Evolutionary conservation across 2,329 filamentous ascomycete species (phyloP).

Genomic region (Neonectria magnoliae): DNA sequence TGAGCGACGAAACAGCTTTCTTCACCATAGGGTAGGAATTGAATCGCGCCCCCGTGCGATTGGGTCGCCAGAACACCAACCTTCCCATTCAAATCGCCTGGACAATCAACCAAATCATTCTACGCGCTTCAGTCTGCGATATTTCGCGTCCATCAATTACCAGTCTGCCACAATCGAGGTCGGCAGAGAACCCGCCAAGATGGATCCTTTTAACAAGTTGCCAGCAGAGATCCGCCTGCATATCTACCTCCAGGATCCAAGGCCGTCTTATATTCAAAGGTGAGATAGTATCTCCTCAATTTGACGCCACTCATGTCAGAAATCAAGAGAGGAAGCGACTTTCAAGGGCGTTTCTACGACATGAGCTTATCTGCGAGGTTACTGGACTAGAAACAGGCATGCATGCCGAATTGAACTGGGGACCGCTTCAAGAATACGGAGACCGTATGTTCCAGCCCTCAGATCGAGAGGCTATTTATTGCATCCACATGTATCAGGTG

Average conservation of each 20-base stretch:
- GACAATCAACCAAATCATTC: background rate
- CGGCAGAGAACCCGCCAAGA: background rate
- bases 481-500: conserved; percentile 20
- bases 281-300: background rate
- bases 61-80: background rate
- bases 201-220: conserved; percentile 22
- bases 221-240: conserved; percentile 15
- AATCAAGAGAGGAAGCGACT: conserved; percentile 13
- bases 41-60: background rate
- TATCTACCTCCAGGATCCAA: background rate
- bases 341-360: conserved; percentile 18
- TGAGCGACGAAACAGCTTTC: background rate
- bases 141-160: background rate
- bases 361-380: conserved; percentile 17
- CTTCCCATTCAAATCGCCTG: background rate
- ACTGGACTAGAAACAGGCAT: background rate
- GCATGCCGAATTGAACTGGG: background rate
- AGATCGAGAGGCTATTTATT: conserved; percentile 4
- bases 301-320: conserved; percentile 10
- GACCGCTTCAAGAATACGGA: background rate
- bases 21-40: background rate
- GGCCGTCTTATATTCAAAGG: conserved; percentile 17
- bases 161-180: background rate
- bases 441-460: background rate
- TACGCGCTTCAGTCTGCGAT: background rate